Conservation (phyloP, 75 land plant genomes). For the Pinus taeda region DNA sequence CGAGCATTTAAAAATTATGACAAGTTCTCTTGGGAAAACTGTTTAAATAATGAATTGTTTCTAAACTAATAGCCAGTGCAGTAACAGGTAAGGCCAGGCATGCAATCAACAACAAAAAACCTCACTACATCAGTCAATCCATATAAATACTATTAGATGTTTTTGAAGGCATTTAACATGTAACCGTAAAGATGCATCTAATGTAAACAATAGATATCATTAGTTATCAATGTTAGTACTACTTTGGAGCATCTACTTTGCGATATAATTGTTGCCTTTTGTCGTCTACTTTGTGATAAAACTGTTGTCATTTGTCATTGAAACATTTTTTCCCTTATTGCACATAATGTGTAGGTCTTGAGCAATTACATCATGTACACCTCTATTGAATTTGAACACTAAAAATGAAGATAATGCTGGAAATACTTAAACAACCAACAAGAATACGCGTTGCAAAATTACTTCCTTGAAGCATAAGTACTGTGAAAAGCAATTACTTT, state of each 20-base stretch:
- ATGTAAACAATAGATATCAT: neutral
- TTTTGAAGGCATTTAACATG: neutral
- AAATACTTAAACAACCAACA: neutral
- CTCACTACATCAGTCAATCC: neutral
- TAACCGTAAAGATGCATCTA: neutral
- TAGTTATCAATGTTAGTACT: neutral
- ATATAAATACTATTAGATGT: neutral
- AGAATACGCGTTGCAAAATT: neutral
- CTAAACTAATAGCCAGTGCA: neutral
- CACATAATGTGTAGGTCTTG: neutral
- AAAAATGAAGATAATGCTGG: neutral
- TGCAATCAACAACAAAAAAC: neutral
- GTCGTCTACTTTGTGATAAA: neutral
- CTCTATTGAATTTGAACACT: neutral
- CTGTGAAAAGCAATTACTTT: neutral
- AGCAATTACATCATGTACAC: neutral
- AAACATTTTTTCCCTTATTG: neutral
- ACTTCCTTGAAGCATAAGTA: neutral
- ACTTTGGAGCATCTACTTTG: neutral
- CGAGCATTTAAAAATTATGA: neutral
- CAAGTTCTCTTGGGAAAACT: neutral
- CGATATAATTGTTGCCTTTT: neutral
- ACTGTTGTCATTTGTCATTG: neutral
- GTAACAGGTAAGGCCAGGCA: neutral
- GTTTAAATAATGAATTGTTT: neutral